Evolutionary conservation across 306 rosid species (phyloP), one percentile per base, ranked within the genome.

Genomic region (Cicer pinnatifidum): DNA sequence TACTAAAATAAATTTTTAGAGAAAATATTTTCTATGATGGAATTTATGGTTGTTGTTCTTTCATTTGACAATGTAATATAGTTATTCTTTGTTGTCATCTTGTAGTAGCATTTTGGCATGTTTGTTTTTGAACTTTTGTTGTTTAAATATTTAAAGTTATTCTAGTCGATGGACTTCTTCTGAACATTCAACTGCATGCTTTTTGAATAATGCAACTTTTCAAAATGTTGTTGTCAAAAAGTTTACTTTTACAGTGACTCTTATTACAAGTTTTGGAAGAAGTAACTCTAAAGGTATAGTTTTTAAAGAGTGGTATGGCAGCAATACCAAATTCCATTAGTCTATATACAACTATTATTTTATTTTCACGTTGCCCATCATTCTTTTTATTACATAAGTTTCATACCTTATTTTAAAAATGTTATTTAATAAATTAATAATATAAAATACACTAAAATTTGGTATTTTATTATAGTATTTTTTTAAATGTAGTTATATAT

Each of bases 151-250:
- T 71, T 59, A 39, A 81, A 67, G 65, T 71, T 75, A 71, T 56
- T 50, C 51, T 71, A 60, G 54, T 70, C 45, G 44, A 76, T 81
- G 70, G 78, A 76, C 78, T 76, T 56, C 1, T 39, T 76, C 81
- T 63, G 84, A 81, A 81, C 81, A 76, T 81, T 81, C 81, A 81
- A 76, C 78, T 81, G 84, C 84, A 76, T 76, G 84, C 81, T 81
- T 81, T 81, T 81, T 45, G 84, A 81, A 81, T 76, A 81, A 81
- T 81, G 81, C 84, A 81, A 76, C 84, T 76, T 81, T 81, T 81
- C 75, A 76, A 81, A 63, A 64, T 65, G 70, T 81, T 81, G 64
- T 81, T 65, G 69, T 75, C 81, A 76, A 81, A 65, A 81, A 81
- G 84, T 71, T 81, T 56, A 81, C 84, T 81, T 81, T 76, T 76